Conservation (phyloP, 2,329 filamentous ascomycete species). For the Chrysoporthe deuterocubensis region DNA sequence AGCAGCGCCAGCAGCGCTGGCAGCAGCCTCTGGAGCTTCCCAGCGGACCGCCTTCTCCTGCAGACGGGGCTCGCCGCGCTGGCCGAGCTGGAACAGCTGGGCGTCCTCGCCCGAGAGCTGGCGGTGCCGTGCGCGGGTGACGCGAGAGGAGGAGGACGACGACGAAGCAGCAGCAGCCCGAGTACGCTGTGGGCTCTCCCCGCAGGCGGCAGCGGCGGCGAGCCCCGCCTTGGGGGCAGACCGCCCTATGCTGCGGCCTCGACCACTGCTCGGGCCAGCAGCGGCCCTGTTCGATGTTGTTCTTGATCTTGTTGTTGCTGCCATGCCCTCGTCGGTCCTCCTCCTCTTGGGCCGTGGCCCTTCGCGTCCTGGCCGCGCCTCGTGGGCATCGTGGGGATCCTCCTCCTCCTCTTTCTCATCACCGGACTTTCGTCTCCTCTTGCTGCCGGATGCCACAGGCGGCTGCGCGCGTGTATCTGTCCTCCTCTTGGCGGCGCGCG, state of each 20-base stretch:
- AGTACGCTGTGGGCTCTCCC: too few relatives aligned
- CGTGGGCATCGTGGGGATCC: neutral
- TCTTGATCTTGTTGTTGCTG: too few relatives aligned
- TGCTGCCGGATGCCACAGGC: neutral
- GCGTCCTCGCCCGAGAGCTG: conserved; percentile 9
- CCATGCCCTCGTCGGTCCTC: neutral
- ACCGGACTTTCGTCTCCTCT: neutral
- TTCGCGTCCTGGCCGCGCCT: neutral
- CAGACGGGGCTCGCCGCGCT: conserved; percentile 5
- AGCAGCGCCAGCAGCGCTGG: too few relatives aligned
- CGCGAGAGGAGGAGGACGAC: neutral
- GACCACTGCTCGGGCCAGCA: neutral
- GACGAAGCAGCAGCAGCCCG: neutral
- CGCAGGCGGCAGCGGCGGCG: neutral
- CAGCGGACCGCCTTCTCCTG: neutral
- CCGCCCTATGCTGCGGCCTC: neutral
- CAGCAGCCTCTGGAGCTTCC: too few relatives aligned
- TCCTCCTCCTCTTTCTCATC: neutral
- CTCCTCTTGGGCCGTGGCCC: conserved; percentile 6
- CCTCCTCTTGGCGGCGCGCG: conserved; percentile 2
- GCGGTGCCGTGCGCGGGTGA: conserved; percentile 13
- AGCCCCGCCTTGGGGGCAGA: neutral
- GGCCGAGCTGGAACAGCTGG: conserved; percentile 14
- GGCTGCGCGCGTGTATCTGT: neutral
- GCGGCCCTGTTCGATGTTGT: neutral